Conservation (phyloP, 805 yeast genomes). For the Candida glaebosa region DNA sequence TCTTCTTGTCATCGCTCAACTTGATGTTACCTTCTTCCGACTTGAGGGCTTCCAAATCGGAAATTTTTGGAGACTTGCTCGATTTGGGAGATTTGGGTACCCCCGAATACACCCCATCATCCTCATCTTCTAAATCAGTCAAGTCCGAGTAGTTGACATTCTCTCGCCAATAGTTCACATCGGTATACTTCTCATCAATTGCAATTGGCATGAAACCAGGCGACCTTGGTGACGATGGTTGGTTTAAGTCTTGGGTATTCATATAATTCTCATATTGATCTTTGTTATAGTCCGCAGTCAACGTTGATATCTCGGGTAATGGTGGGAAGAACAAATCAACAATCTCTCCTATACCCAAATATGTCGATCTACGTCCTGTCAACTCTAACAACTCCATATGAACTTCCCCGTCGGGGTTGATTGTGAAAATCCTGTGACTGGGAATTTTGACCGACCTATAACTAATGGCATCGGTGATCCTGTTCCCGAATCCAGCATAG, state of each 20-base stretch:
- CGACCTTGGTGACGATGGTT: constrained; percentile 13
- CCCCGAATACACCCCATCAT: constrained; percentile 12
- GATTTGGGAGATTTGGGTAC: constrained; percentile 15
- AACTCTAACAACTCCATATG: constrained; percentile 93
- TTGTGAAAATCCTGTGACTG: constrained; percentile 89
- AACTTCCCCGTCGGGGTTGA: constrained; percentile 94
- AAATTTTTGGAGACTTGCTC: constrained; percentile 6
- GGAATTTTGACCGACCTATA: constrained; percentile 94
- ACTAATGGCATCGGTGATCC: constrained; percentile 94
- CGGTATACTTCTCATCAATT: constrained; percentile 66
- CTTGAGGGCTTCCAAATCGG: constrained; percentile 4
- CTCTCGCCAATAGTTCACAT: constrained; percentile 89
- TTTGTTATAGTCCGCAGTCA: constrained; percentile 33
- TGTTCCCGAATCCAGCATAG: constrained; percentile 95
- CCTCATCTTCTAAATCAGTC: constrained; percentile 47
- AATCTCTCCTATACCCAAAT: constrained; percentile 84
- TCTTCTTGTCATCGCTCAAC: constrained; percentile 3
- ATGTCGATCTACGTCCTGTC: constrained; percentile 88
- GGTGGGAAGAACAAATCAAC: constrained; percentile 99
- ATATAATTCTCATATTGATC: constrained; percentile 34
- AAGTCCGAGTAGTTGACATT: constrained; percentile 65
- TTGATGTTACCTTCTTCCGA: constrained; percentile 8
- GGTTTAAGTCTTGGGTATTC: constrained; percentile 13
- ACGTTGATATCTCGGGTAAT: constrained; percentile 27
- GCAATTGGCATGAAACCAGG: constrained; percentile 28